A percentile compares a stretch with the other conserved stretches of the same genome.
Conservation (phyloP, 208 protist species). For the Hexamita inflata region DNA sequence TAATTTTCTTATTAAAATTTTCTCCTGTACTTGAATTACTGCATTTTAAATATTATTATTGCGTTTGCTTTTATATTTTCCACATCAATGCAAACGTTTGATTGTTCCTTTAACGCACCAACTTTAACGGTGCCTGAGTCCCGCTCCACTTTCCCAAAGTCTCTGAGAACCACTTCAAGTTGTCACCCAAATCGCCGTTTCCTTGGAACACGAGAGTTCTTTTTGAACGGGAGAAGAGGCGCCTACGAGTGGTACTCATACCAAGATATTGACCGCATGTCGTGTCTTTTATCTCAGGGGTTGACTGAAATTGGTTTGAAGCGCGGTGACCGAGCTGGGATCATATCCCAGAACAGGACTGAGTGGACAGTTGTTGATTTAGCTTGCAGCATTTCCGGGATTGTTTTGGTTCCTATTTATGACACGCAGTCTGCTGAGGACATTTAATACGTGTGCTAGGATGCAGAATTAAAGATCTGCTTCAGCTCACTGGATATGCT, state of each 20-base stretch:
- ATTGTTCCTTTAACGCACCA: too few relatives aligned
- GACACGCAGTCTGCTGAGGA: background rate
- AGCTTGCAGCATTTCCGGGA: constrained; percentile 20
- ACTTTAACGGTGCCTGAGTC: too few relatives aligned
- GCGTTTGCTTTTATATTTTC: too few relatives aligned
- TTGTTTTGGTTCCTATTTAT: constrained; percentile 34
- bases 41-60: too few relatives aligned
- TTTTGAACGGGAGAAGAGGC: background rate
- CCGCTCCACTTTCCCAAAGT: background rate
- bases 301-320: constrained; percentile 3
- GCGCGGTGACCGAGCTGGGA: constrained; percentile 22
- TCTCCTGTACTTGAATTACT: too few relatives aligned
- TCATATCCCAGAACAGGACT: constrained; percentile 10
- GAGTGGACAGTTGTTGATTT: constrained; percentile 33
- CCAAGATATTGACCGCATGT: background rate
- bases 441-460: background rate
- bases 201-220: background rate
- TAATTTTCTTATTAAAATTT: too few relatives aligned
- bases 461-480: background rate
- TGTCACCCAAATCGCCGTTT: background rate
- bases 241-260: background rate
- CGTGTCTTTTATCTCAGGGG: background rate
- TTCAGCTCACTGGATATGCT: background rate
- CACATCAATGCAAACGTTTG: too few relatives aligned
- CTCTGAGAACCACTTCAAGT: background rate